Conservation (phyloP, 352 stramenopile species). For the Phytophthora uliginosa region DNA sequence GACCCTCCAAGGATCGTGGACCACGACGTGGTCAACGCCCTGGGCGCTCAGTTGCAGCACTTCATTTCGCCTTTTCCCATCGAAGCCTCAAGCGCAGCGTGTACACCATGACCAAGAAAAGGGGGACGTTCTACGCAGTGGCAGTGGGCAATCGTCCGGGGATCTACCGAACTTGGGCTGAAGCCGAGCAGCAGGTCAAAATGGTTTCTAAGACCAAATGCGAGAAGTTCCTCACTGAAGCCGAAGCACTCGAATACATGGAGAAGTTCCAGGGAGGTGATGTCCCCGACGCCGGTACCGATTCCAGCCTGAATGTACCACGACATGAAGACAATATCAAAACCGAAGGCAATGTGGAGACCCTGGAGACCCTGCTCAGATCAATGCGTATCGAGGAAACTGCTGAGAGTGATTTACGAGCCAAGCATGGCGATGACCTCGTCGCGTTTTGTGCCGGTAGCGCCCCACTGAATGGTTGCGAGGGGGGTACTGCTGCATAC, state of each 20-base stretch:
- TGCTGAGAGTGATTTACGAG: neutral
- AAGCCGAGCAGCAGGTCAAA: neutral
- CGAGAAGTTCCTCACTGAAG: neutral
- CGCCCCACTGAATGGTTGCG: neutral
- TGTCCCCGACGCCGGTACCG: neutral
- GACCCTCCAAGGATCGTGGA: no score
- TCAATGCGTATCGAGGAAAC: neutral
- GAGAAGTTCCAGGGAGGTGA: neutral
- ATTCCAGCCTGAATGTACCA: neutral
- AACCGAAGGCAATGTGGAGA: no score
- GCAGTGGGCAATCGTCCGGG: neutral
- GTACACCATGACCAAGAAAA: neutral
- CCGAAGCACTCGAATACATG: neutral
- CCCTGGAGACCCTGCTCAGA: neutral
- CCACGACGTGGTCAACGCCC: no score
- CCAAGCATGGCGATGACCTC: neutral
- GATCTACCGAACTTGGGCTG: neutral
- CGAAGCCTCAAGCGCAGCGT: neutral
- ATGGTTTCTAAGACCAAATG: neutral
- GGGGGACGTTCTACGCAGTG: neutral
- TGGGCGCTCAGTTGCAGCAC: neutral
- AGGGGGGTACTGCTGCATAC: neutral
- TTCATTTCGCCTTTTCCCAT: neutral
- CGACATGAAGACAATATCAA: neutral
- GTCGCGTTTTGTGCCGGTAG: neutral